Percentiles rank a stretch among this genome's conserved stretches.
Conservation (phyloP, 352 stramenopile species). For the Pilasporangium apinafurcum region DNA sequence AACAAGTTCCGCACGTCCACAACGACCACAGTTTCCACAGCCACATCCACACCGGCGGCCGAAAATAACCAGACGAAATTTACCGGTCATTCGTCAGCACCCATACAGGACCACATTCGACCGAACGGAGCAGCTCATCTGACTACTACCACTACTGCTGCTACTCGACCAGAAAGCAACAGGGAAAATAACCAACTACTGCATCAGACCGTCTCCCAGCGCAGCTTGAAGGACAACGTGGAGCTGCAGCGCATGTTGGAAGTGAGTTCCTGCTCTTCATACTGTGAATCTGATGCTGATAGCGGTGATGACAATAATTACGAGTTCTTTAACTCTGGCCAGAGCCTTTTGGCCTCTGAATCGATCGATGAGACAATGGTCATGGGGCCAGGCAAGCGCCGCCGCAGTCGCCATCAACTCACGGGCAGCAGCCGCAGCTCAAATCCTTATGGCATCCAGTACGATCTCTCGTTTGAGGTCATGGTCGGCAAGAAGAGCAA, state of each 20-base stretch:
- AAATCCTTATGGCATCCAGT: slow-evolving; percentile 9
- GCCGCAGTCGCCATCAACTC: not conserved
- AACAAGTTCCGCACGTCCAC: slow-evolving; percentile 54
- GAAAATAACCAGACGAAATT: not conserved
- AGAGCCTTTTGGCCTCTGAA: not conserved
- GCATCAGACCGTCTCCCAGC: slow-evolving; percentile 8
- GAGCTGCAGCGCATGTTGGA: slow-evolving; percentile 10
- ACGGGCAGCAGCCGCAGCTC: slow-evolving; percentile 1
- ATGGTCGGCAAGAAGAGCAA: slow-evolving; percentile 42
- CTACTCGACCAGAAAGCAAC: slow-evolving; percentile 1
- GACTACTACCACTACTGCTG: too few species aligned
- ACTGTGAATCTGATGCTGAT: slow-evolving; percentile 16
- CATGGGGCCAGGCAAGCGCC: slow-evolving; percentile 2
- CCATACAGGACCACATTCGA: too few species aligned
- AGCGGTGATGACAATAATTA: slow-evolving; percentile 5
- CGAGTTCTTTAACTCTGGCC: not conserved
- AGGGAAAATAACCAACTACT: slow-evolving; percentile 10
- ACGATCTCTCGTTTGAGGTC: slow-evolving; percentile 58
- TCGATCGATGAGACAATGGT: slow-evolving; percentile 11
- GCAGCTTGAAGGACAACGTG: slow-evolving; percentile 8
- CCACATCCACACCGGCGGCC: not conserved
- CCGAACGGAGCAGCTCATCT: too few species aligned
- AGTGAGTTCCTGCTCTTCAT: slow-evolving; percentile 14
- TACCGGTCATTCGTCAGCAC: too few species aligned
- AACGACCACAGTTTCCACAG: slow-evolving; percentile 6